A percentile compares a stretch with the other conserved stretches of the same genome.
Conservation (phyloP, 2,329 filamentous ascomycete genomes). For the Purpureocillium takamizusanense region DNA sequence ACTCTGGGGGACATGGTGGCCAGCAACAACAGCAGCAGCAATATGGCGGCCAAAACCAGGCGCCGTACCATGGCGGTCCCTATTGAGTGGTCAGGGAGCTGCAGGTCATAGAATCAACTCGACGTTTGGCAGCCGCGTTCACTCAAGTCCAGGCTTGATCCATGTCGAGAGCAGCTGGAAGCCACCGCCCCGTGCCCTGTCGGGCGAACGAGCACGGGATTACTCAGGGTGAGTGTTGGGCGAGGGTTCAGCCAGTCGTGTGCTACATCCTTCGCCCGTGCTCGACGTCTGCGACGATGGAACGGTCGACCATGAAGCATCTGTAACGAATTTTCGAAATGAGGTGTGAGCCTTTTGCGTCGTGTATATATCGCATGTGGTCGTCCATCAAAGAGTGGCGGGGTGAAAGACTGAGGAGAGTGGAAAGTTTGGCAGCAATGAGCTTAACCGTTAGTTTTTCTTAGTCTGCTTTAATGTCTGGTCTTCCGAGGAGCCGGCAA, state of each 20-base stretch:
- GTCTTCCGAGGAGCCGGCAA: conserved; percentile 14
- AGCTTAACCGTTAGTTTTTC: neutral
- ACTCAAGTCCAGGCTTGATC: no score
- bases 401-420: neutral
- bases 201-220: no score
- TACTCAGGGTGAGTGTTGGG: no score
- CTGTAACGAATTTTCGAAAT: neutral
- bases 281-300: neutral
- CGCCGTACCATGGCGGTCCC: conserved; percentile 9
- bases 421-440: neutral
- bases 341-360: neutral
- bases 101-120: no score
- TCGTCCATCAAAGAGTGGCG: no score
- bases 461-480: conserved; percentile 28
- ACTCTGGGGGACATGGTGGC: conserved; percentile 15
- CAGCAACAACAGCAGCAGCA: conserved; percentile 20
- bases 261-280: no score
- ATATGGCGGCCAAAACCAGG: conserved; percentile 16
- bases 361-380: neutral
- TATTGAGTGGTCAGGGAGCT: conserved; percentile 6
- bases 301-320: neutral
- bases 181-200: no score
- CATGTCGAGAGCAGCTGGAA: no score
- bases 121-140: no score
- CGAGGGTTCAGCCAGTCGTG: no score